Base-by-base conservation (phyloP, 306 rosid genomes). In the Sechiopsis laciniata region DNA sequence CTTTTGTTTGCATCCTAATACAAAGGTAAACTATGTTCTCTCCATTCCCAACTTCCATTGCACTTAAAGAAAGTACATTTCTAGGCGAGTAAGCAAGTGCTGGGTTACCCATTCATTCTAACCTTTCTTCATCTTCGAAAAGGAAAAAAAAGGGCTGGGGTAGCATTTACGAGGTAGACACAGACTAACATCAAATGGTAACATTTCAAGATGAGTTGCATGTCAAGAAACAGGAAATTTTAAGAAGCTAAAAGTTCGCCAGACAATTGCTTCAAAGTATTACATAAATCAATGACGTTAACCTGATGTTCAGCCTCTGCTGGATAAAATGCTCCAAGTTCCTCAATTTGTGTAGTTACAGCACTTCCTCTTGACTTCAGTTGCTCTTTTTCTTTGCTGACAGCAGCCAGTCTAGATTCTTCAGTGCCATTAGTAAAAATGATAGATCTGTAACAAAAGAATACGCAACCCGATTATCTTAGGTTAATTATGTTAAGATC, bases 281-380 rank as follows among this genome's bases (percentile, higher is more conserved):
- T 11, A 58, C 29, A 48, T 46, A 16, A 58, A 59, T 46, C 35
- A 7, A 42, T 17, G 56, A 22, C 7, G 32, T n/a, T 26, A 26
- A 94, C 98, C 97, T 94, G 98, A 81, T 94, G 97, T 74, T 89
- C 98, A 57, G 97, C 80, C 80, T 90, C 96, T 4, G 98, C 97
- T 29, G 89, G 87, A 80, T 85, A 87, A 76, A 90, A 90, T 11
- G 81, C 64, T 82, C 86, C 89, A 17, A 85, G 88, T 59, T 88
- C 90, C 15, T 82, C 86, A 87, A 90, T 85, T 80, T 88, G 89
- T 66, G 98, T 94, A 8, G 94, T 87, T 57, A 94, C 98, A 61
- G 87, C 78, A 82, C 90, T 89, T 77, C 79, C 77, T 77, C 82
- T 90, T 35, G 96, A 90, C 82, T 81, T 90, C 46, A 88, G 77